phyloP scores from a whole-genome alignment of 106 monocot genomes.

The Dendrobium nobile region DNA sequence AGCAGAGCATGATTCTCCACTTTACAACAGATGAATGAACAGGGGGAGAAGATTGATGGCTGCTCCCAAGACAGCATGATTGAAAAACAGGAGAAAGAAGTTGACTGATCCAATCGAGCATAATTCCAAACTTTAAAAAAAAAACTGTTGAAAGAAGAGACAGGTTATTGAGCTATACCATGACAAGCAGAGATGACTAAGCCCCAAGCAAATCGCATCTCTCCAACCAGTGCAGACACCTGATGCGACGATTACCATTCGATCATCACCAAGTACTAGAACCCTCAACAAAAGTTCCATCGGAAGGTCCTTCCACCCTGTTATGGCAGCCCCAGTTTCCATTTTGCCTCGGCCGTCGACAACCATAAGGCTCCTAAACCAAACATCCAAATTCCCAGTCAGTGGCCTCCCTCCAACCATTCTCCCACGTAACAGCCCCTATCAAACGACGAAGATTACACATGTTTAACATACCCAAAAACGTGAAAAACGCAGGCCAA shows the following conservation, averaged over 20 bases:
- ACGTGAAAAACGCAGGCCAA: background rate
- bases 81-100: background rate
- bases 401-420: constrained; percentile 44
- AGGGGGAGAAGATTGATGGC: background rate
- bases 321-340: constrained; percentile 23
- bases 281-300: constrained; percentile 79
- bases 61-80: background rate
- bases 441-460: background rate
- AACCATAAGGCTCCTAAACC: constrained; percentile 46
- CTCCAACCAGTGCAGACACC: constrained; percentile 95
- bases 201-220: constrained; percentile 63
- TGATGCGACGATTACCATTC: constrained; percentile 48
- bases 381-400: constrained; percentile 39
- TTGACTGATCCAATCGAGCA: background rate
- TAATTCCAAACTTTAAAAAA: background rate
- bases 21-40: background rate
- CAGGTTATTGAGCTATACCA: constrained; percentile 35
- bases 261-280: constrained; percentile 49
- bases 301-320: constrained; percentile 89
- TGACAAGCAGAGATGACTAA: constrained; percentile 58
- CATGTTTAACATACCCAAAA: background rate
- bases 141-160: background rate
- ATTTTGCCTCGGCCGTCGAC: constrained; percentile 29
- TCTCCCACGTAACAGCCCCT: background rate
- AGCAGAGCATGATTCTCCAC: background rate